These are phyloP conservation scores for Lycium ferocissimum DNA, from an alignment of 257 asterid genomes.

Conservation along the genomic window DNA sequence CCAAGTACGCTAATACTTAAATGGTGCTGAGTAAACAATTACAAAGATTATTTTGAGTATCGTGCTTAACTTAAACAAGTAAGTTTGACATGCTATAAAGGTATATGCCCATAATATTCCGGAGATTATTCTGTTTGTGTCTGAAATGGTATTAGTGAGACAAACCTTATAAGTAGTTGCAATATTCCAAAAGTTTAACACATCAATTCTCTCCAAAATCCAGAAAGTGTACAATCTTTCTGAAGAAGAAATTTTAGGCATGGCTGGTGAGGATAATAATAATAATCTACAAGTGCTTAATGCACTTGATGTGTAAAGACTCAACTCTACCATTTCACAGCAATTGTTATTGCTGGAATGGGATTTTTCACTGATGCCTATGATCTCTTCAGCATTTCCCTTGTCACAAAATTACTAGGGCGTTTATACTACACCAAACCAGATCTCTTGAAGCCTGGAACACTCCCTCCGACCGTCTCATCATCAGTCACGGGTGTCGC, in stretches of 20 bases:
- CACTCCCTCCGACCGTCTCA: conserved; percentile 36
- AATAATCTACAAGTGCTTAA: conserved; percentile 10
- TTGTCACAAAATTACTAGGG: conserved; percentile 40
- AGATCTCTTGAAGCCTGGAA: conserved; percentile 35
- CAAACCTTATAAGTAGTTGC: background rate
- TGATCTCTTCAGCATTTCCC: conserved; percentile 37
- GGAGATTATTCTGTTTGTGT: background rate
- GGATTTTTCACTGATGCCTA: conserved; percentile 44
- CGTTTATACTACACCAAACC: conserved; percentile 38
- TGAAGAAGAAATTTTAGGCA: background rate
- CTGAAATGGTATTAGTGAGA: background rate
- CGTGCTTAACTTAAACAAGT: background rate
- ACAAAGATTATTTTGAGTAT: background rate
- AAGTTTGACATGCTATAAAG: background rate
- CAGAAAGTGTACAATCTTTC: background rate
- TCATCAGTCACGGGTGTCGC: conserved; percentile 40
- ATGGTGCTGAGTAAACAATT: background rate
- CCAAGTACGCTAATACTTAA: background rate
- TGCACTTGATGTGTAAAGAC: conserved; percentile 30
- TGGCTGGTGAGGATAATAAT: background rate
- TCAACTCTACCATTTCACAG: conserved; percentile 39
- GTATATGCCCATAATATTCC: conserved; percentile 15
- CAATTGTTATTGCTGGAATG: conserved; percentile 41
- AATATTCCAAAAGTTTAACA: background rate
- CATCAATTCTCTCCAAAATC: background rate